A percentile compares a stretch with the other conserved stretches of the same genome.
Evolutionary conservation across 2,329 filamentous ascomycete species (phyloP).

Genomic region (Penicillium psychrosexuale): DNA sequence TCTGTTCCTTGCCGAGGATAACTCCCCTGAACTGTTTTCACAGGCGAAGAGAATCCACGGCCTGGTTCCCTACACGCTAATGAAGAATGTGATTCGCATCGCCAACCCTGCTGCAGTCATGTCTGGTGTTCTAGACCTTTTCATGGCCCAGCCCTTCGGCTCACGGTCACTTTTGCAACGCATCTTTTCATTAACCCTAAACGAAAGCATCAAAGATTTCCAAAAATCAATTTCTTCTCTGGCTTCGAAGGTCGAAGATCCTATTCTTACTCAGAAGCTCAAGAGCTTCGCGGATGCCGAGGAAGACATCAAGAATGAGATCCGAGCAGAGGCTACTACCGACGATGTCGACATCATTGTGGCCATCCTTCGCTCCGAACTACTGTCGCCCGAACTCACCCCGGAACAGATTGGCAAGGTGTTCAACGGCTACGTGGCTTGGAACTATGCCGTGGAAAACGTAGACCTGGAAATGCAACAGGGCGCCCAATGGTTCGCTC

Average conservation of each 20-base stretch:
- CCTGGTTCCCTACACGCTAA: slow-evolving; percentile 82
- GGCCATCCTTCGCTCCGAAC: slow-evolving; percentile 74
- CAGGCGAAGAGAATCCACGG: slow-evolving; percentile 94
- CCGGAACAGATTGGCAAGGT: slow-evolving; percentile 75
- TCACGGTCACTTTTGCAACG: slow-evolving; percentile 85
- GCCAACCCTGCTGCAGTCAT: slow-evolving; percentile 96
- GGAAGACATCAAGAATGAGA: slow-evolving; percentile 68
- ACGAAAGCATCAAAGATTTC: slow-evolving; percentile 83
- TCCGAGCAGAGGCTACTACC: slow-evolving; percentile 68
- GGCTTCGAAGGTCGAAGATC: slow-evolving; percentile 73
- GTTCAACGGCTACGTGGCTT: slow-evolving; percentile 93
- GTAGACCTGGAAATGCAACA: slow-evolving; percentile 80
- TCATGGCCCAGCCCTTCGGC: slow-evolving; percentile 92
- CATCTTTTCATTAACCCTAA: slow-evolving; percentile 87
- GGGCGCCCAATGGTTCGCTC: slow-evolving; percentile 87
- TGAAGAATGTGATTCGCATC: slow-evolving; percentile 96
- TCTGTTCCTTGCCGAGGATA: slow-evolving; percentile 95
- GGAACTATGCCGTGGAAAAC: slow-evolving; percentile 91
- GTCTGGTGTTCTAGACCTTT: slow-evolving; percentile 91
- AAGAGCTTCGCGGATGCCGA: slow-evolving; percentile 73
- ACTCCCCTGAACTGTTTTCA: slow-evolving; percentile 92
- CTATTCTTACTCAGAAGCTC: slow-evolving; percentile 74
- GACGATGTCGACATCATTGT: slow-evolving; percentile 85
- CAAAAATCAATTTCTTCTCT: slow-evolving; percentile 83
- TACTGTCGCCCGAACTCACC: slow-evolving; percentile 67